Percentiles rank a stretch among this genome's conserved stretches.
phyloP scores from a whole-genome alignment of 257 asterid species.

The Rubia yunnanensis region DNA sequence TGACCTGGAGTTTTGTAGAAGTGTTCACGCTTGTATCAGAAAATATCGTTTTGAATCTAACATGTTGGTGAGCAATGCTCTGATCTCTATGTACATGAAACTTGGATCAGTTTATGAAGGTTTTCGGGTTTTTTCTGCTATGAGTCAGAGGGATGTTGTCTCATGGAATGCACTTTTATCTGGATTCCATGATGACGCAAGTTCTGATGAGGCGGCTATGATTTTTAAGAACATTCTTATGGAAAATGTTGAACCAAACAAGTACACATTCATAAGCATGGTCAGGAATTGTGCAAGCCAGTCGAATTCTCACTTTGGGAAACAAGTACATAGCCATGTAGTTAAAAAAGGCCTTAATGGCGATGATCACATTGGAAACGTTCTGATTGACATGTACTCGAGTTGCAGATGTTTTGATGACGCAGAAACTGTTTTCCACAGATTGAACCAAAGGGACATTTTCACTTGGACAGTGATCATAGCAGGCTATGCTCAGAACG shows the following conservation, averaged over 20 bases:
- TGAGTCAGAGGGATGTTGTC: conserved; percentile 45
- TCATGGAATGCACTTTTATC: conserved; percentile 77
- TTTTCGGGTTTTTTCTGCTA: conserved; percentile 33
- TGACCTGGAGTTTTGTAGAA: conserved; percentile 40
- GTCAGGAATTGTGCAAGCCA: conserved; percentile 59
- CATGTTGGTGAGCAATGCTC: conserved; percentile 53
- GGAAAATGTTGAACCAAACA: conserved; percentile 59
- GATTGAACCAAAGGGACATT: conserved; percentile 45
- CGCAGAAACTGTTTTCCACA: conserved; percentile 41
- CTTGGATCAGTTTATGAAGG: conserved; percentile 49
- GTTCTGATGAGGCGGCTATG: conserved; percentile 43
- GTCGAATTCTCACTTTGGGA: conserved; percentile 40
- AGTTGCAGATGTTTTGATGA: conserved; percentile 52
- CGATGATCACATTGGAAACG: conserved; percentile 49
- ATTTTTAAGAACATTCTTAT: conserved; percentile 48
- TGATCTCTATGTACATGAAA: conserved; percentile 76
- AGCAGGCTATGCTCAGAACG: conserved; percentile 51
- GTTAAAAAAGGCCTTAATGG: conserved; percentile 32
- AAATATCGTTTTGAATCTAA: conserved; percentile 54
- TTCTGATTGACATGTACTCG: conserved; percentile 68
- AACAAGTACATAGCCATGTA: conserved; percentile 62
- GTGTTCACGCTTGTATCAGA: conserved; percentile 68
- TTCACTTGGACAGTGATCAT: conserved; percentile 61
- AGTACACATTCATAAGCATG: conserved; percentile 58
- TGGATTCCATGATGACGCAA: conserved; percentile 51